phyloP scores from a whole-genome alignment of 148 eudicot genomes.

The Chenopodium suecicum region DNA sequence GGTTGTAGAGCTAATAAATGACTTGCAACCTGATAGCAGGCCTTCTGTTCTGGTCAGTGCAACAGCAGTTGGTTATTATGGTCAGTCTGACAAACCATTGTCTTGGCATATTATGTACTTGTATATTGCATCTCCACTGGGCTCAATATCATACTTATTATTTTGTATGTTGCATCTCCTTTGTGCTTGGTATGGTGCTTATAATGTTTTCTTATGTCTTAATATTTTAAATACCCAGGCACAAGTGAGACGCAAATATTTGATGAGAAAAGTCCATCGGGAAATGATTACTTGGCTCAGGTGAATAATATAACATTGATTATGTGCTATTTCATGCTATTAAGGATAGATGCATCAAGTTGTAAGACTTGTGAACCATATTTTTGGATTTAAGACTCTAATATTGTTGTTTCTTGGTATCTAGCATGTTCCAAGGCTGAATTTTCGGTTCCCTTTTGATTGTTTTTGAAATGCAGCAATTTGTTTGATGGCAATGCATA shows the following conservation, averaged over 20 bases:
- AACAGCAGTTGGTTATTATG: slow-evolving; percentile 95
- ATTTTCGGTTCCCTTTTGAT: background rate
- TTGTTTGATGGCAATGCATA: background rate
- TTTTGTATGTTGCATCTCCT: background rate
- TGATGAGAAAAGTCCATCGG: slow-evolving; percentile 90
- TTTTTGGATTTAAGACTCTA: background rate
- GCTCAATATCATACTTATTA: background rate
- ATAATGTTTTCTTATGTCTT: slow-evolving; percentile 1
- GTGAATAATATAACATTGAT: slow-evolving; percentile 36
- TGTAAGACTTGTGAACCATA: background rate
- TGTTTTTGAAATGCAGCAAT: background rate
- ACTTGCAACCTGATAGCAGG: slow-evolving; percentile 54
- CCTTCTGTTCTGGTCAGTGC: slow-evolving; percentile 92
- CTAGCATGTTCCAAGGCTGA: background rate
- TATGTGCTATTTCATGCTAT: slow-evolving; percentile 16
- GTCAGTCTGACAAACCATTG: slow-evolving; percentile 34
- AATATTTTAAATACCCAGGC: slow-evolving; percentile 42
- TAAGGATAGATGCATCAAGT: background rate
- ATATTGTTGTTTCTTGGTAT: background rate
- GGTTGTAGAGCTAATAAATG: slow-evolving; percentile 83
- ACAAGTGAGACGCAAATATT: slow-evolving; percentile 81
- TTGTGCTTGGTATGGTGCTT: background rate
- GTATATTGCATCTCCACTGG: background rate
- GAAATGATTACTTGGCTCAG: slow-evolving; percentile 96
- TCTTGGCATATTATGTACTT: background rate